Evolutionary conservation across 2,329 filamentous ascomycete species (phyloP).

Genomic region (Fusarium paranaense): DNA sequence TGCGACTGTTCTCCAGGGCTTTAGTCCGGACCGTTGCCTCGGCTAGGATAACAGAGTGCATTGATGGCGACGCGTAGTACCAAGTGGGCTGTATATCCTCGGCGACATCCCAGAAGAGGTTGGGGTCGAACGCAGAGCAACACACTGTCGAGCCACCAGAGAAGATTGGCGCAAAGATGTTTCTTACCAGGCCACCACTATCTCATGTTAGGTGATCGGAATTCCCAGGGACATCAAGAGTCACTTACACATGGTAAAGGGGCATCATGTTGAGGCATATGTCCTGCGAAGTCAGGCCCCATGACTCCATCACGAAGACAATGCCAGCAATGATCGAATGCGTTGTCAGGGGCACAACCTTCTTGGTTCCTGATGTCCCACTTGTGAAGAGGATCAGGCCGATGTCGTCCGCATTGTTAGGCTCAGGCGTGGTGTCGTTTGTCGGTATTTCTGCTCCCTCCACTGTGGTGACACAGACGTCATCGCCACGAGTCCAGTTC

Average conservation of each 20-base stretch:
- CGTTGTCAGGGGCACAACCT: conserved; percentile 65
- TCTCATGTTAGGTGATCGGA: neutral
- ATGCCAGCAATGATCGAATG: conserved; percentile 64
- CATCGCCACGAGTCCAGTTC: conserved; percentile 51
- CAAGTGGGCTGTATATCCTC: conserved; percentile 62
- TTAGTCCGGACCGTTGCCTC: conserved; percentile 54
- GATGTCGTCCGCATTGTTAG: conserved; percentile 60
- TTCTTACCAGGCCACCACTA: conserved; percentile 64
- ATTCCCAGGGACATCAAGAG: neutral
- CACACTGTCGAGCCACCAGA: conserved; percentile 66
- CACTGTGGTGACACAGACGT: conserved; percentile 47
- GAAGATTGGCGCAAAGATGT: conserved; percentile 66
- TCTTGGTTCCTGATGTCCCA: conserved; percentile 69
- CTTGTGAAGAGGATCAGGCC: conserved; percentile 67
- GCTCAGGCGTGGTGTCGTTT: conserved; percentile 16
- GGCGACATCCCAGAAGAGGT: conserved; percentile 67
- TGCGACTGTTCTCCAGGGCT: conserved; percentile 55
- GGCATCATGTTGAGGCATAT: conserved; percentile 71
- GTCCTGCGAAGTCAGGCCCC: conserved; percentile 60
- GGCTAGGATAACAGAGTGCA: conserved; percentile 66
- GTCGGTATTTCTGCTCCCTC: conserved; percentile 21
- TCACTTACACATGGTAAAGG: conserved; percentile 64
- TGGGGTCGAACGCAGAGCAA: conserved; percentile 65
- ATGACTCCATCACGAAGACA: conserved; percentile 64
- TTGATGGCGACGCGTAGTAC: conserved; percentile 69